Evolutionary conservation across 148 eudicot genomes (phyloP).

Genomic region (Selenicereus undatus): DNA sequence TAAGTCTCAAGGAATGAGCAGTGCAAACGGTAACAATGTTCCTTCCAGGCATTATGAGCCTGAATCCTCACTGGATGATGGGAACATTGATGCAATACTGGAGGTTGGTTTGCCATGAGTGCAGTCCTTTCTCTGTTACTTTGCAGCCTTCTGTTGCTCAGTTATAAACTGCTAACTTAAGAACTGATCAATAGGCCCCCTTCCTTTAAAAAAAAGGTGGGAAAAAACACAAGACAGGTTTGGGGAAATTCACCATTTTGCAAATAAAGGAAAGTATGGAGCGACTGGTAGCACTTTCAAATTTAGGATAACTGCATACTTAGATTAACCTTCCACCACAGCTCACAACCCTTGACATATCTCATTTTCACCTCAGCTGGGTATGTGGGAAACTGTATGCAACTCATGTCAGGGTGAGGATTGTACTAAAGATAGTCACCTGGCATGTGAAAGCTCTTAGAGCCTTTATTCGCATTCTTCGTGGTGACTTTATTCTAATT

Average conservation of each 20-base stretch:
- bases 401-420: too few species aligned
- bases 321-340: not conserved
- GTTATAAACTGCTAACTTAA: not conserved
- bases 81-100: conserved; percentile 73
- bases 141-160: not conserved
- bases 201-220: not conserved
- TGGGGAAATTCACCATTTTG: not conserved
- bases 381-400: too few species aligned
- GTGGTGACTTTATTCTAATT: not conserved
- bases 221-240: not conserved
- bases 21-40: conserved; percentile 32
- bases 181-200: not conserved
- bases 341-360: not conserved
- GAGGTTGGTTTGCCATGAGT: conserved; percentile 50
- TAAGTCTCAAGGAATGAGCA: conserved; percentile 47
- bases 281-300: not conserved
- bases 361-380: not conserved
- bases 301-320: not conserved
- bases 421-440: not conserved
- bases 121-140: not conserved
- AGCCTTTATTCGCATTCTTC: not conserved
- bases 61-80: conserved; percentile 58
- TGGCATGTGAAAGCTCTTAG: not conserved
- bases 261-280: not conserved
- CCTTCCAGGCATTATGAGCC: conserved; percentile 48